These are phyloP conservation scores for Pezicula neosporulosa DNA, from an alignment of 2,329 filamentous ascomycete genomes.

Conservation along the genomic window DNA sequence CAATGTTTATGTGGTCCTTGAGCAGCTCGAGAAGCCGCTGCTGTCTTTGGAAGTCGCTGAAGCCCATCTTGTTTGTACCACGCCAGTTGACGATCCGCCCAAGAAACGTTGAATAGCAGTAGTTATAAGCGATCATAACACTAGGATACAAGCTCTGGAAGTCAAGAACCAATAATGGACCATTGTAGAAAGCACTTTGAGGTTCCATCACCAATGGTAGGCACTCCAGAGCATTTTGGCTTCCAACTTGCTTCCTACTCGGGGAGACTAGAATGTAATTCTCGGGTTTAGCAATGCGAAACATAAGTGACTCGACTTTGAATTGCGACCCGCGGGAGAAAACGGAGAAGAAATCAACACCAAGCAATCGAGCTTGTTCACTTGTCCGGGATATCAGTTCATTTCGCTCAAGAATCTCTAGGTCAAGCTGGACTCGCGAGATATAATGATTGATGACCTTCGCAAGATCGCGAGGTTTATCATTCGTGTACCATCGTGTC, in stretches of 20 bases:
- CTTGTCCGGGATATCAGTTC: conserved; percentile 86
- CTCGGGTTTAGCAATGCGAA: conserved; percentile 94
- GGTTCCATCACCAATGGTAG: conserved; percentile 96
- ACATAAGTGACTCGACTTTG: conserved; percentile 99
- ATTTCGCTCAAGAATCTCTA: conserved; percentile 89
- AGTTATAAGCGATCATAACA: conserved; percentile 99
- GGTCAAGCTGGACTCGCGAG: conserved; percentile 71
- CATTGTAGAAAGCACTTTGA: conserved; percentile 89
- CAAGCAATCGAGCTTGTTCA: conserved; percentile 88
- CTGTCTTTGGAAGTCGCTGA: conserved; percentile 79
- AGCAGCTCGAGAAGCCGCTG: conserved; percentile 72
- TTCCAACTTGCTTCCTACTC: conserved; percentile 84
- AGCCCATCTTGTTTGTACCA: conserved; percentile 93
- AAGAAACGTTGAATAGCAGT: conserved; percentile 96
- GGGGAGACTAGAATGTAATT: conserved; percentile 90
- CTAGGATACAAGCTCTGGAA: conserved; percentile 97
- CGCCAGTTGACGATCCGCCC: conserved; percentile 84
- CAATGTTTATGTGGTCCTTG: conserved; percentile 83
- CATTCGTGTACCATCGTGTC: conserved; percentile 76
- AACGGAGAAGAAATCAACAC: conserved; percentile 95
- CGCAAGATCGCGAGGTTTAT: conserved; percentile 63
- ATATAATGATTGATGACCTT: conserved; percentile 79
- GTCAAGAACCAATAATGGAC: conserved; percentile 85
- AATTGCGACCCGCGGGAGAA: conserved; percentile 94
- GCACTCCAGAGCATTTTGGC: conserved; percentile 92